phyloP scores from a whole-genome alignment of 768 basidiomycete genomes.

The Boletus bicolor region DNA sequence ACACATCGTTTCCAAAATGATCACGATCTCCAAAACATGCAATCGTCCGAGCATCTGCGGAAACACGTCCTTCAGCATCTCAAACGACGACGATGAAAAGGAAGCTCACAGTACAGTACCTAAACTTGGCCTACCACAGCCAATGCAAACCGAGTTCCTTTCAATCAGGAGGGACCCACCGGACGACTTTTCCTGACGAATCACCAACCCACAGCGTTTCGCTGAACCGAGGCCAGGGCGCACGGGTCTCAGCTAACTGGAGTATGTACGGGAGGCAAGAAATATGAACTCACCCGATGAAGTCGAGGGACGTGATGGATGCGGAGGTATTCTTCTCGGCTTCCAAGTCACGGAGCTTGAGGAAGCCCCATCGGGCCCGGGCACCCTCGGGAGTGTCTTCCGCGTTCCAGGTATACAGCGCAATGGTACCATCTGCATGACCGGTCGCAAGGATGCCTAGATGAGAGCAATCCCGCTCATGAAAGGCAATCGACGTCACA shows the following conservation, averaged over 20 bases:
- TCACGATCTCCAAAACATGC: not conserved
- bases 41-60: not conserved
- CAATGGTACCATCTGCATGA: constrained; percentile 69
- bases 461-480: constrained; percentile 82
- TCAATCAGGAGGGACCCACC: constrained; percentile 25
- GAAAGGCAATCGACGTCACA: constrained; percentile 80
- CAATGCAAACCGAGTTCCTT: not conserved
- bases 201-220: constrained; percentile 28
- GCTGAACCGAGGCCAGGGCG: not conserved
- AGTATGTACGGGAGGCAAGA: no score
- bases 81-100: not conserved
- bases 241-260: not conserved
- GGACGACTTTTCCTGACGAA: constrained; percentile 21
- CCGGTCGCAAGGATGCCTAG: constrained; percentile 80
- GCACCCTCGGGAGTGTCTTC: constrained; percentile 67
- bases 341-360: constrained; percentile 65
- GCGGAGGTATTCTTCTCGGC: constrained; percentile 39
- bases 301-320: constrained; percentile 74
- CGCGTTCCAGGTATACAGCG: constrained; percentile 80
- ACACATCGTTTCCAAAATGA: not conserved
- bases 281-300: constrained; percentile 59
- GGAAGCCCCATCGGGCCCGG: constrained; percentile 73
- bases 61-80: not conserved
- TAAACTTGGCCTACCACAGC: not conserved
- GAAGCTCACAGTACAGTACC: not conserved